Base-by-base conservation (phyloP, 2,329 filamentous ascomycete species). In the Aureobasidium melanogenum region DNA sequence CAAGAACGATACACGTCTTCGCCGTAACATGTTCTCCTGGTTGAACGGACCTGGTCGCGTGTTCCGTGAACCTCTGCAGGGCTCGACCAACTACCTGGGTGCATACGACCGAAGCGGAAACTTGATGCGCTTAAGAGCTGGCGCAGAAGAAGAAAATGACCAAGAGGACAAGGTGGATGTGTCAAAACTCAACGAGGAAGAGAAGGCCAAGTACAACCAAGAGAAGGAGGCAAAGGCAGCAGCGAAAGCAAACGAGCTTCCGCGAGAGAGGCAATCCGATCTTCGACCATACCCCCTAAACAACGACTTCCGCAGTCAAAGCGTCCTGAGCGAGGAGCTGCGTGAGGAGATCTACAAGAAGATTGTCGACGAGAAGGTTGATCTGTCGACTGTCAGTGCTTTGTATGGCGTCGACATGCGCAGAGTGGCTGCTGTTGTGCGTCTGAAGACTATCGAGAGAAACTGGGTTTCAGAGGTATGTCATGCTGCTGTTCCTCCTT, bases 401-500 rank as follows among this genome's bases (percentile, higher is more conserved):
- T 83, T 90, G 69, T 82, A 89, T 67, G 84, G 86, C 30, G 84
- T 96, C 26, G 91, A 94, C 69, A 87, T 96, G 74, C 84, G 89
- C 69, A 83, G 92, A 68, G 88, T 96, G 19, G 91, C 86, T 30
- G 92, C 92, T 24, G 88, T 96, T 22, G 88, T 96, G 63, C 80
- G 92, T 68, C 78, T 97, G 69, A 93, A 93, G 77, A 85, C 91
- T 73, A 80, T 96, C 66, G 91, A 97, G 77, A 91, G 88, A 77
- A 79, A 87, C 66, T 91, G 87, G 89, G 73, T 82, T 64, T 73
- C 79, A 68, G 80, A 92, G 80, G 92, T 96, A 82, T 81, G 89
- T 78, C 57, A n/a, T 41, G 24, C 36, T 43, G 19, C 58, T 65
- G 48, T 22, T 10, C n/a, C 17, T 5, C 34, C 36, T 28, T 50